Conservation (phyloP, 2,329 filamentous ascomycete genomes). For the Orbilia quercus region DNA sequence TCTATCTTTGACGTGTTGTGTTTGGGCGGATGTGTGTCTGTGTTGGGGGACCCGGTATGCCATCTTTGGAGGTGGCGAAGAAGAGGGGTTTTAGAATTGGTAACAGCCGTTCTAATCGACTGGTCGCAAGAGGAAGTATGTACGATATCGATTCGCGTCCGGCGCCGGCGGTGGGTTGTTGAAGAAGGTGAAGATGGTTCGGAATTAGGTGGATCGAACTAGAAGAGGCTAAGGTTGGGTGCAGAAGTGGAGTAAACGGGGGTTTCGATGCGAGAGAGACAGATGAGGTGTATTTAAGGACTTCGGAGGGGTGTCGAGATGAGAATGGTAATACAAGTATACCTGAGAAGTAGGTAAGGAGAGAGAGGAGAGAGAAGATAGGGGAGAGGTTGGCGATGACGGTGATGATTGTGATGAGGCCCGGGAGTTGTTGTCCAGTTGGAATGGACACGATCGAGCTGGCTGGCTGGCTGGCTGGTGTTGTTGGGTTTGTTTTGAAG, state of each 20-base stretch:
- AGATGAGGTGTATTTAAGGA: slow-evolving; percentile 26
- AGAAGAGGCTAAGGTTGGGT: slow-evolving; percentile 35
- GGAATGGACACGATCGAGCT: too few species aligned
- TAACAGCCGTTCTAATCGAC: slow-evolving; percentile 21
- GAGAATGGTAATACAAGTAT: background rate
- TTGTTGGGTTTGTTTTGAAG: background rate
- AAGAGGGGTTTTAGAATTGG: background rate
- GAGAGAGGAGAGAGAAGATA: background rate
- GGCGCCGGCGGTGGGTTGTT: slow-evolving; percentile 30
- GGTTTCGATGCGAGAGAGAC: slow-evolving; percentile 34
- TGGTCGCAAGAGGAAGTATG: slow-evolving; percentile 1
- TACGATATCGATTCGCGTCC: slow-evolving; percentile 40
- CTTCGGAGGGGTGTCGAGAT: background rate
- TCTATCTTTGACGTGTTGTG: slow-evolving; percentile 45
- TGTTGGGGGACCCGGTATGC: slow-evolving; percentile 53
- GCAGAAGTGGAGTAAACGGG: slow-evolving; percentile 49
- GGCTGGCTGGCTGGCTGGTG: slow-evolving; percentile 1
- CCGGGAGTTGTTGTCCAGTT: too few species aligned
- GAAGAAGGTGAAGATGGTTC: slow-evolving; percentile 24
- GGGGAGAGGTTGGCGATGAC: slow-evolving; percentile 10
- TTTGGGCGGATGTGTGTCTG: slow-evolving; percentile 37
- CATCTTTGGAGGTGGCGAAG: slow-evolving; percentile 20
- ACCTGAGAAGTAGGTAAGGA: slow-evolving; percentile 7
- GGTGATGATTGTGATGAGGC: too few species aligned
- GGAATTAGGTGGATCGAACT: slow-evolving; percentile 26